Evolutionary conservation across 768 basidiomycete species (phyloP).

Genomic region (Auriscalpium vulgare): DNA sequence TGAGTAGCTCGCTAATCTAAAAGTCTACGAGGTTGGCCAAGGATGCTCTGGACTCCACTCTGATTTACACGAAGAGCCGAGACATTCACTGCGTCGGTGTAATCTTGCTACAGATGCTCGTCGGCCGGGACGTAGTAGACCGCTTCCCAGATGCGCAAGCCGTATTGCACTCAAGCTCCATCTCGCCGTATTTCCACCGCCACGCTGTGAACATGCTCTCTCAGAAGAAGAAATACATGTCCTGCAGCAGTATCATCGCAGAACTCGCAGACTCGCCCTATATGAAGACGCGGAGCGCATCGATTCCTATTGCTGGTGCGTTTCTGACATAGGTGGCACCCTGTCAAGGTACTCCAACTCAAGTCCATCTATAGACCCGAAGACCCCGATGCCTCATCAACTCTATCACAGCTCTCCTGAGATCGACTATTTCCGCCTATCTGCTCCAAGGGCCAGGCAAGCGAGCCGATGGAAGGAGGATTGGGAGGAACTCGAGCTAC

Average conservation of each 20-base stretch:
- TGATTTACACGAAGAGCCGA: slow-evolving; percentile 69
- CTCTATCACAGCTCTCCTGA: slow-evolving; percentile 51
- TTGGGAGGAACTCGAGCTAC: slow-evolving; percentile 85
- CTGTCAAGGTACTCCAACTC: not conserved
- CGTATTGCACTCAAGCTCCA: slow-evolving; percentile 50
- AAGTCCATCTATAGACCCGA: slow-evolving; percentile 27
- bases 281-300: slow-evolving; percentile 4
- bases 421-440: slow-evolving; percentile 49
- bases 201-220: slow-evolving; percentile 55
- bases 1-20: not conserved
- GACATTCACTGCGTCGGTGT: slow-evolving; percentile 82
- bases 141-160: slow-evolving; percentile 45
- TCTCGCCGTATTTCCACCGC: slow-evolving; percentile 44
- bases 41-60: slow-evolving; percentile 71
- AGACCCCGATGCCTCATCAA: slow-evolving; percentile 40
- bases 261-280: slow-evolving; percentile 29
- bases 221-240: slow-evolving; percentile 43
- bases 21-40: slow-evolving; percentile 50
- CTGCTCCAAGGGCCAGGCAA: slow-evolving; percentile 34
- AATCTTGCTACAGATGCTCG: slow-evolving; percentile 76
- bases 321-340: not conserved
- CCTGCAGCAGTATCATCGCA: slow-evolving; percentile 50
- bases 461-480: slow-evolving; percentile 86
- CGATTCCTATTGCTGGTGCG: slow-evolving; percentile 23
- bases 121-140: slow-evolving; percentile 60